phyloP scores from a whole-genome alignment of 2,329 filamentous ascomycete species.

The Alternaria angustiovoidea region DNA sequence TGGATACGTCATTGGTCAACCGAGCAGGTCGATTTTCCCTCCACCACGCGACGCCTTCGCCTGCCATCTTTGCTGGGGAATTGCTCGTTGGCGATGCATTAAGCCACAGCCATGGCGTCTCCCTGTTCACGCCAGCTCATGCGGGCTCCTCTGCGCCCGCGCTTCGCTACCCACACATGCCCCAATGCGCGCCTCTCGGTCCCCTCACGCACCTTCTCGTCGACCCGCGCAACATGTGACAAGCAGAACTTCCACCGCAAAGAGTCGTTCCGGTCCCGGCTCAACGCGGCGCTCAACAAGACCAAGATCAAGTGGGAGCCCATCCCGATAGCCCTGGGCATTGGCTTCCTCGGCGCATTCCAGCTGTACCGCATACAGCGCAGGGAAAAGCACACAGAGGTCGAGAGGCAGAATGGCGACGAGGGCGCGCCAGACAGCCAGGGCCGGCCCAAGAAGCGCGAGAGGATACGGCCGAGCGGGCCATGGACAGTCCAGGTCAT shows the following conservation, averaged over 20 bases:
- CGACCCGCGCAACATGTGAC: constrained; percentile 53
- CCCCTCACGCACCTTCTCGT: constrained; percentile 44
- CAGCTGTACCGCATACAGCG: constrained; percentile 81
- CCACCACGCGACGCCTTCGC: constrained; percentile 22
- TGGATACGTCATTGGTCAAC: constrained; percentile 39
- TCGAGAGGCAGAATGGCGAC: constrained; percentile 56
- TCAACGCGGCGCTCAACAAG: constrained; percentile 65
- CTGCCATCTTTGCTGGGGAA: constrained; percentile 16
- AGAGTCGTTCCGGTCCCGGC: constrained; percentile 64
- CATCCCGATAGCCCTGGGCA: constrained; percentile 85
- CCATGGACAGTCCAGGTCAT: constrained; percentile 95
- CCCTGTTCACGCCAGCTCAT: constrained; percentile 38
- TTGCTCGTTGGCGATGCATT: constrained; percentile 14
- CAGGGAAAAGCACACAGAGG: constrained; percentile 55
- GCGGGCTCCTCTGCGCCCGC: constrained; percentile 28
- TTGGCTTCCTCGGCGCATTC: constrained; percentile 81
- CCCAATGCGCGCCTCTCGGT: constrained; percentile 26
- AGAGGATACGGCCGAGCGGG: constrained; percentile 78
- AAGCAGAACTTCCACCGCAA: constrained; percentile 54
- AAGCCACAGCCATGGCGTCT: constrained; percentile 39
- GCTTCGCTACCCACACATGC: constrained; percentile 10
- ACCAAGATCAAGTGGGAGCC: constrained; percentile 87
- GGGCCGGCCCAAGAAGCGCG: constrained; percentile 60
- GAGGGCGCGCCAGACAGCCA: constrained; percentile 51
- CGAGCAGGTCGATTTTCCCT: constrained; percentile 27